Evolutionary conservation across 2,329 filamentous ascomycete genomes (phyloP), one percentile per base, ranked within the genome.

Genomic region (Tolypocladium ovalisporum): DNA sequence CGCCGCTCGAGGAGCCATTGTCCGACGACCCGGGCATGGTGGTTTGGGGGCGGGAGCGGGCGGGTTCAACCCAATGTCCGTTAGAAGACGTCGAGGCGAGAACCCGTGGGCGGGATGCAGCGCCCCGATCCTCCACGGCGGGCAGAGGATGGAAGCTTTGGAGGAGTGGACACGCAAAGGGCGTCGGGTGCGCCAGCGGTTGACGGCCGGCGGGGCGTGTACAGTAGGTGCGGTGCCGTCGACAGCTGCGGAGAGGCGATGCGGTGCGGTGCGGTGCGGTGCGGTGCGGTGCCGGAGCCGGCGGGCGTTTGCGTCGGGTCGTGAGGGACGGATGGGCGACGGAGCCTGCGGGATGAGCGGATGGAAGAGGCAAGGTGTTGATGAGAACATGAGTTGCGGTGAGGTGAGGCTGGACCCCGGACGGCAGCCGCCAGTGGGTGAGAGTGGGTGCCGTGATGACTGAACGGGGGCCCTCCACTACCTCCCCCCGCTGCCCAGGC

Each of bases 21-120:
- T 73, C 73, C 56, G 71, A 71, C 52, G 74, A 74, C 56, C 68
- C 68, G 49, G 72, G 65, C 66, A 73, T 74, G 59, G 59, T 59
- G 58, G n/a, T 15, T 8, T 15, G 29, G 35, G 37, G 34, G 32
- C 5, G 8, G 42, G 24, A 22, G 22, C 29, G 39, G 44, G 34
- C 37, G 57, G n/a, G 3, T 22, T 22, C 39, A 24, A 29, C 5
- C 5, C 24, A 3, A 24, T 40, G 32, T 52, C 58, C 22, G 39
- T 29, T 24, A 44, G 39, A 15, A 44, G 49, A 34, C 37, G 32
- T 10, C 9, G 44, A 32, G 15, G 27, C 29, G 5, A 13, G 27
- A 17, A 15, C 15, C n/a, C 9, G 52, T 15, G 52, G 52, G 52
- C 36, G 36, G 52, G 52, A 40, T 36, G 52, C 24, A 32, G 36